Base-by-base conservation (phyloP, 352 stramenopile genomes). In the Phytophthora cryptogea region DNA sequence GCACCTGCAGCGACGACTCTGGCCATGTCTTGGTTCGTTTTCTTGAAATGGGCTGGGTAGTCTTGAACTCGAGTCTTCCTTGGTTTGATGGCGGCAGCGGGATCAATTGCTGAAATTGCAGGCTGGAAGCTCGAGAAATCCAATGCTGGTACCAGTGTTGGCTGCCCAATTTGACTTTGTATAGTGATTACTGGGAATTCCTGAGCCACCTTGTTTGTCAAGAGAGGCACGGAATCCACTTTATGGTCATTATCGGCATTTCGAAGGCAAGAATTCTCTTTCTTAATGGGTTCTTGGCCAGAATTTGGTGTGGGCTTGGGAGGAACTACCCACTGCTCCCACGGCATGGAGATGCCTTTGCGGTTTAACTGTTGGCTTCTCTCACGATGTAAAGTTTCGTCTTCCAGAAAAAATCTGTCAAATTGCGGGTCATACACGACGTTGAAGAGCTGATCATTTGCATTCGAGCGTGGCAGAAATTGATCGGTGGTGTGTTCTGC, bases 351-450 rank as follows among this genome's bases (percentile, higher is more conserved):
- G 37, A 54, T 28, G 9, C 11, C 20, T 49, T 63, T 40, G 35
- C 41, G 43, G 0, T 48, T n/a, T 4, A 58, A 33, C 3, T 8
- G 40, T 5, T 45, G 16, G 13, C 16, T 59, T 30, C 31, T 37
- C 11, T 52, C 14, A 28, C 4, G 9, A 43, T 61, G 42, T 13
- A 57, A 42, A 37, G 26, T 13, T 30, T 69, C 54, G 9, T 84
- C 73, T 39, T 69, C 56, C 3, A 86, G 62, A 23, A 88, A 76
- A 43, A 88, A 88, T 16, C 70, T 72, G 37, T 83, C 75, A 35
- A 71, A 75, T 1, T 28, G 33, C 4, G 68, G 66, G 16, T 88
- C 68, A 37, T 86, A 84, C 31, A 86, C 68, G 31, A 86, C 68
- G 26, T 54, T 56, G 36, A 74, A 76, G 16, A 70, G 44, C 8